Evolutionary conservation across 2,329 filamentous ascomycete species (phyloP).

Genomic region (Phaeosphaeriaceae sp.): DNA sequence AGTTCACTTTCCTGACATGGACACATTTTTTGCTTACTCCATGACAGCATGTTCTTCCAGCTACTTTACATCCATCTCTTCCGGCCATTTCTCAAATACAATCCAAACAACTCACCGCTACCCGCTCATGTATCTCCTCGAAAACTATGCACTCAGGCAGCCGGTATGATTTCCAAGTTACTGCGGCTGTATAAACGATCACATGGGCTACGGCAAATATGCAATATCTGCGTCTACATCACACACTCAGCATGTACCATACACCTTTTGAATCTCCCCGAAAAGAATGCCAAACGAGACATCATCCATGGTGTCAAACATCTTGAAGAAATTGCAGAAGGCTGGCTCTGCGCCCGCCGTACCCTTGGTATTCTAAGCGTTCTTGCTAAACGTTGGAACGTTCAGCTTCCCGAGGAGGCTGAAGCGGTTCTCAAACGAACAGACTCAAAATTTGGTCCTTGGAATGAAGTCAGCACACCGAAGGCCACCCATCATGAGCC

Average conservation of each 20-base stretch:
- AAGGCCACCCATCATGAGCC: conserved; percentile 26
- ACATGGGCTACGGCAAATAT: conserved; percentile 90
- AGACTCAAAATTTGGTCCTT: conserved; percentile 79
- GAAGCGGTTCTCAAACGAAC: conserved; percentile 75
- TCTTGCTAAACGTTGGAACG: conserved; percentile 85
- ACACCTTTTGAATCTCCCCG: conserved; percentile 88
- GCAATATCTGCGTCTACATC: conserved; percentile 96
- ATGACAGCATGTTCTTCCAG: conserved; percentile 90
- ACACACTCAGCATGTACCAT: conserved; percentile 93
- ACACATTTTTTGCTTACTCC: conserved; percentile 24
- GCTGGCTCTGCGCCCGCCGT: conserved; percentile 88
- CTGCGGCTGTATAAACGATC: conserved; percentile 91
- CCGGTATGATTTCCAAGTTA: conserved; percentile 88
- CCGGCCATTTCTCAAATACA: conserved; percentile 92
- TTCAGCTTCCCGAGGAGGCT: conserved; percentile 86
- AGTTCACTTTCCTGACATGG: conserved; percentile 51
- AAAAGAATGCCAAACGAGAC: conserved; percentile 88
- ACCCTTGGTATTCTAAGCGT: conserved; percentile 86
- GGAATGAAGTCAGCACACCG: conserved; percentile 40
- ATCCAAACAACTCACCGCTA: conserved; percentile 78
- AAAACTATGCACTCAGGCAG: conserved; percentile 88
- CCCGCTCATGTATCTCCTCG: conserved; percentile 88
- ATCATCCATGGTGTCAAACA: conserved; percentile 90
- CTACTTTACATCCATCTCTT: conserved; percentile 95
- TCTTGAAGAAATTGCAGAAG: conserved; percentile 92